phyloP scores from a whole-genome alignment of 768 basidiomycete species.

The Tricholoma terreum region DNA sequence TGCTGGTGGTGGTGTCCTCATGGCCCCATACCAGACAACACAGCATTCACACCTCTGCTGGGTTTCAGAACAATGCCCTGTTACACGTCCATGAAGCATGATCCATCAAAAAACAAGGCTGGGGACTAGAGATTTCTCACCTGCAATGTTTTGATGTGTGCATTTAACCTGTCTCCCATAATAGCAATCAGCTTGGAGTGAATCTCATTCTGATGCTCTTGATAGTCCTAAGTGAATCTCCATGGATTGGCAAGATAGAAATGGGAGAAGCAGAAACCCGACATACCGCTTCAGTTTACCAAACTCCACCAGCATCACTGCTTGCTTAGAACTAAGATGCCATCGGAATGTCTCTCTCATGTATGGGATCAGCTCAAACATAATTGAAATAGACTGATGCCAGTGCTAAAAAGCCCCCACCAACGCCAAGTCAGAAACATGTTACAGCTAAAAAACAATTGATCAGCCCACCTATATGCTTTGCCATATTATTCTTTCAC shows the following conservation, averaged over 20 bases:
- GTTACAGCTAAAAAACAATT: conserved; percentile 3
- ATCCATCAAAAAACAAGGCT: conserved; percentile 1
- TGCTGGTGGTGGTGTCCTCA: too few relatives aligned
- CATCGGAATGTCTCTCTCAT: conserved; percentile 92
- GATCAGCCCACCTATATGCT: conserved; percentile 85
- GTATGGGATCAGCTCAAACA: conserved; percentile 92
- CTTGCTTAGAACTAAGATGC: conserved; percentile 91
- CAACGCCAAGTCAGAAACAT: not conserved
- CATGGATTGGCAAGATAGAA: not conserved
- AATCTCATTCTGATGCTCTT: conserved; percentile 99
- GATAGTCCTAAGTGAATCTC: conserved; percentile 68
- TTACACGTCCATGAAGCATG: not conserved
- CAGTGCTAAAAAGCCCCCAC: conserved; percentile 53
- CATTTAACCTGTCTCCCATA: conserved; percentile 91
- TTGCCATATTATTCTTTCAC: conserved; percentile 96
- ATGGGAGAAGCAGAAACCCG: conserved; percentile 1
- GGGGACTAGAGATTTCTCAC: conserved; percentile 35
- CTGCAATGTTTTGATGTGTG: conserved; percentile 82
- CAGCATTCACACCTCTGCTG: conserved; percentile 49
- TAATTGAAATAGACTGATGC: conserved; percentile 95
- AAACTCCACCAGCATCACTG: conserved; percentile 96
- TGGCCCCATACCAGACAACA: too few relatives aligned
- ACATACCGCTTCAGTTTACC: conserved; percentile 92
- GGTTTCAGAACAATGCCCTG: conserved; percentile 65
- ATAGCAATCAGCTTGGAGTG: conserved; percentile 96